Evolutionary conservation across 257 asterid genomes (phyloP), one percentile per base, ranked within the genome.

Genomic region (Nemophila menziesii): DNA sequence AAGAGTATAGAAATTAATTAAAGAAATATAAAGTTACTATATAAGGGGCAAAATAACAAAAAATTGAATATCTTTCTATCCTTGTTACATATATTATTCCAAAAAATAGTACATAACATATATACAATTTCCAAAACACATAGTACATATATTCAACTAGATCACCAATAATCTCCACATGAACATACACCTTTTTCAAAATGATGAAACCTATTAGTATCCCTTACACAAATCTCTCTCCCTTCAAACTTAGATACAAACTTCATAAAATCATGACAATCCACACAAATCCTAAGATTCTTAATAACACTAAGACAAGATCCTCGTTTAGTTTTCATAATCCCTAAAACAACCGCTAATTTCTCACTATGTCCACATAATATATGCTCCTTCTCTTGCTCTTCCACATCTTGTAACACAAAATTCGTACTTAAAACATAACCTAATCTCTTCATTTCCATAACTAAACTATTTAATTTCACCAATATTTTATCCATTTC

Each of bases 281-380:
- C 97, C 34, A 85, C 93, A 60, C 94, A 86, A 44, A 86, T 86
- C 51, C 94, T 75, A 23, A 86, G 82, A 55, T 86, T 86, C 80
- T 86, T 86, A 29, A 81, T 79, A 49, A 86, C 78, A 48, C 92
- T 72, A 34, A 86, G 60, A 40, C 87, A 26, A 54, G 78, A 61
- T 33, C 94, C 85, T 55, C 60, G 64, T 24, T 66, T 66, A 15
- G 94, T 79, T 66, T 79, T 82, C 61, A 79, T 48, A 22, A 82
- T 61, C 43, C 93, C 97, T 45, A 86, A 72, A 60, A 79, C 80
- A 16, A 86, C 92, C 44, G 97, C 94, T 62, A 79, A 66, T 72
- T 86, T 86, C 74, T 86, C 97, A 26, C 97, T 82, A 42, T 82
- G 97, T 12, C 97, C 94, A 54, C 94, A 82, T 50, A 86, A 71